Evolutionary conservation across 306 rosid species (phyloP).

Genomic region (Cyclanthera cordifolia): DNA sequence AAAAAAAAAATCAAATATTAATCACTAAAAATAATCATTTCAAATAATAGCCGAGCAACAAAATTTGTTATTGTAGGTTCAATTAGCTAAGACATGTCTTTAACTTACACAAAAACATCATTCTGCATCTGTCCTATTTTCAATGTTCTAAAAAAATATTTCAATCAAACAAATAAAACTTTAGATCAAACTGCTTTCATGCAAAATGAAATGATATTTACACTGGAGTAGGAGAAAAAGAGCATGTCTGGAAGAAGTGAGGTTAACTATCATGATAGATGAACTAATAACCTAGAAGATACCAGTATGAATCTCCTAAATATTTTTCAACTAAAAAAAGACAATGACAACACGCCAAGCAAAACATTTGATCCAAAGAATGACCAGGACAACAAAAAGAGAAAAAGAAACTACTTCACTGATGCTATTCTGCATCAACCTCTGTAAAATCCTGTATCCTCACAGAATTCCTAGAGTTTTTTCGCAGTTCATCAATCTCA

Average conservation of each 20-base stretch:
- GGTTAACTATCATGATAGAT: neutral
- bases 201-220: neutral
- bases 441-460: conserved; percentile 54
- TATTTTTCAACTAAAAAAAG: too few relatives aligned
- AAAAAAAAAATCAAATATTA: too few relatives aligned
- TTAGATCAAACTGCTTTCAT: neutral
- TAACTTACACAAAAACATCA: too few relatives aligned
- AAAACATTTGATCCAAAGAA: neutral
- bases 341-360: neutral
- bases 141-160: neutral
- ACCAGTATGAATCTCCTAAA: too few relatives aligned
- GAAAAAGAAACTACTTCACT: neutral
- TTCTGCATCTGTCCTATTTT: neutral
- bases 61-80: neutral
- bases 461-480: conserved; percentile 27
- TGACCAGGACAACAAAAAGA: neutral
- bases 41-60: neutral
- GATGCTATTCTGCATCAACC: conserved; percentile 36
- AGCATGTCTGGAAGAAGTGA: neutral
- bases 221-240: neutral
- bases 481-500: conserved; percentile 66
- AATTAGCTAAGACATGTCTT: too few relatives aligned
- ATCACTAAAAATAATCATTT: neutral
- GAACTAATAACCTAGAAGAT: too few relatives aligned
- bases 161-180: neutral